These are phyloP conservation scores for Huntiella savannae DNA, from an alignment of 2,329 filamentous ascomycete genomes.

Conservation along the genomic window DNA sequence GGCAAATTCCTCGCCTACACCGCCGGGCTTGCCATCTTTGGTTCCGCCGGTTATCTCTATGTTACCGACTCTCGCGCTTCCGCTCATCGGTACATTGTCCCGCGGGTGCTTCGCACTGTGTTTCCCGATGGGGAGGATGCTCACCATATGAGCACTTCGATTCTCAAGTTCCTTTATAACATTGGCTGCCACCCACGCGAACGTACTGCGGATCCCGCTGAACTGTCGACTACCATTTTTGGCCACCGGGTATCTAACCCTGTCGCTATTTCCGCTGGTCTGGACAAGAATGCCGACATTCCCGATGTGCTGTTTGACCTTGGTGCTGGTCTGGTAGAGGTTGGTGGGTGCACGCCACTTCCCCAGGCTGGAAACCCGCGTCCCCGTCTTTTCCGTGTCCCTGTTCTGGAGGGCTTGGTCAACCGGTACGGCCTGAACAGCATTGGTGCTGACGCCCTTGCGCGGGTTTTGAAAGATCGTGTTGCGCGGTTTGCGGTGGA, in stretches of 20 bases:
- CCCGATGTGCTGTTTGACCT: slow-evolving; percentile 69
- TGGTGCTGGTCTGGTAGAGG: slow-evolving; percentile 73
- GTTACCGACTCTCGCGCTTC: slow-evolving; percentile 57
- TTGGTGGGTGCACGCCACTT: slow-evolving; percentile 75
- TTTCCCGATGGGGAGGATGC: slow-evolving; percentile 74
- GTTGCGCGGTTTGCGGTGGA: slow-evolving; percentile 58
- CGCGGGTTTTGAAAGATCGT: slow-evolving; percentile 56
- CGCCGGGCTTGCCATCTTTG: slow-evolving; percentile 22
- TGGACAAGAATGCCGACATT: slow-evolving; percentile 87
- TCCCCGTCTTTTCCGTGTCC: slow-evolving; percentile 74
- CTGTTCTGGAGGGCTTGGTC: slow-evolving; percentile 68
- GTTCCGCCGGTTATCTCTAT: slow-evolving; percentile 41
- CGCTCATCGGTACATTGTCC: slow-evolving; percentile 47
- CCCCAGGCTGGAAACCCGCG: slow-evolving; percentile 76
- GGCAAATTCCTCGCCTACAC: slow-evolving; percentile 23
- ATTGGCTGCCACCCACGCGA: slow-evolving; percentile 69
- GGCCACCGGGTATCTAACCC: slow-evolving; percentile 64
- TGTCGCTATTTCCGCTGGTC: slow-evolving; percentile 81
- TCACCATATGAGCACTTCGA: slow-evolving; percentile 59
- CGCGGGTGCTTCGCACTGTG: slow-evolving; percentile 44
- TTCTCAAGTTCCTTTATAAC: slow-evolving; percentile 52
- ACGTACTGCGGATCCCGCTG: slow-evolving; percentile 30
- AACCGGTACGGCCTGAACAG: slow-evolving; percentile 95
- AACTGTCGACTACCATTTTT: slow-evolving; percentile 39
- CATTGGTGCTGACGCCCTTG: slow-evolving; percentile 71